Evolutionary conservation across 1,284 basidiomycete genomes (phyloP).

Genomic region (Cryptococcus sp.): DNA sequence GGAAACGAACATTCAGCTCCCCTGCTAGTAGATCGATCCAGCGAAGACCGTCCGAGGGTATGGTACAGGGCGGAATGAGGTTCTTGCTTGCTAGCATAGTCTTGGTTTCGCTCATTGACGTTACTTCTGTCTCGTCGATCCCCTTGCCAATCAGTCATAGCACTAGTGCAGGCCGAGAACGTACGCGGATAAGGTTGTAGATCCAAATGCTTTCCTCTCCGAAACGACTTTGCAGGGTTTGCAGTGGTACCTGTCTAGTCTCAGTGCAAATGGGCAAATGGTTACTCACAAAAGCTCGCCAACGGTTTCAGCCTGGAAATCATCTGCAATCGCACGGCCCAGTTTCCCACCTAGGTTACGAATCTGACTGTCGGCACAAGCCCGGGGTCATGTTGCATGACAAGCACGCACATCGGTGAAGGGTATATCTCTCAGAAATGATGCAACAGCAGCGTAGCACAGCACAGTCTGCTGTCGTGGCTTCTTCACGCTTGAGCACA

Average conservation of each 20-base stretch:
- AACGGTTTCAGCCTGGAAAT: constrained; percentile 79
- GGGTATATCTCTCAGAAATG: constrained; percentile 68
- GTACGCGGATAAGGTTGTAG: background rate
- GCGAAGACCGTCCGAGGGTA: background rate
- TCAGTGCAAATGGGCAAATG: background rate
- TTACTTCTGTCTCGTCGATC: background rate
- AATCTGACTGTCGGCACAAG: constrained; percentile 55
- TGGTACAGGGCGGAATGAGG: background rate
- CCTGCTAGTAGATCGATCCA: background rate
- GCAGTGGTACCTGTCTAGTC: background rate
- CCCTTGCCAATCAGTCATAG: background rate
- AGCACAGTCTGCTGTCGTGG: constrained; percentile 74
- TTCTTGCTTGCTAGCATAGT: background rate
- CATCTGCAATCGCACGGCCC: constrained; percentile 72
- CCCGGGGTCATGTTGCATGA: background rate
- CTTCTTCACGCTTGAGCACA: constrained; percentile 78
- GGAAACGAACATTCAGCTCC: background rate
- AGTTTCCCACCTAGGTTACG: constrained; percentile 90
- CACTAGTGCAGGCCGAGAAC: background rate
- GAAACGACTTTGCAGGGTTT: background rate
- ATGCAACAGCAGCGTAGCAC: constrained; percentile 69
- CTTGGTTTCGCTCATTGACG: background rate
- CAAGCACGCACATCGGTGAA: constrained; percentile 67
- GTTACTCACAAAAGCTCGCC: constrained; percentile 67
- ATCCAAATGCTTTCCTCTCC: background rate